Conservation (phyloP, 78 protist genomes). For the Anaeramoeba ignava region DNA sequence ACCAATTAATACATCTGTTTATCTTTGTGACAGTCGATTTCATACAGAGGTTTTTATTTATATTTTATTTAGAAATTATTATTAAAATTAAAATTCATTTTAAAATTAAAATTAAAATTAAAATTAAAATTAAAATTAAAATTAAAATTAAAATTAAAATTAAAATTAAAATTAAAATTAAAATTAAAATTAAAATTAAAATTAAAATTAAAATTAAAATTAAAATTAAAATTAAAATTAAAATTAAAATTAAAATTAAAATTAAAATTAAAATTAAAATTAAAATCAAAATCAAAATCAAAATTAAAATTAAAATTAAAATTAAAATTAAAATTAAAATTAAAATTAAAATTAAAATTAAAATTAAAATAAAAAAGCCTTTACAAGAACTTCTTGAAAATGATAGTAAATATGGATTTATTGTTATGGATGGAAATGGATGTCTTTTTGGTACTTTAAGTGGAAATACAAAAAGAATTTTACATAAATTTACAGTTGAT, state of each 20-base stretch:
- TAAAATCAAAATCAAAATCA: too few species aligned
- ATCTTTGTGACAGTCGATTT: conserved; percentile 97
- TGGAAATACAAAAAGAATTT: conserved; percentile 84
- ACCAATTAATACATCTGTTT: conserved; percentile 92
- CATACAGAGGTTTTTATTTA: conserved; percentile 60
- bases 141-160: too few species aligned
- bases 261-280: too few species aligned
- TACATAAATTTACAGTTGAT: conserved; percentile 93
- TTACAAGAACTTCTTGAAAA: conserved; percentile 74
- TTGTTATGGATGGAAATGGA: conserved; percentile 95
- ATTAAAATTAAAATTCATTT: too few species aligned
- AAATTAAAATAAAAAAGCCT: conserved; percentile 28
- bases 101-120: conserved; percentile 2
- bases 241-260: too few species aligned
- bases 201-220: too few species aligned
- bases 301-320: background rate
- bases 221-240: too few species aligned
- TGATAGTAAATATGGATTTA: conserved; percentile 93
- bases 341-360: background rate
- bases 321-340: background rate
- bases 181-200: too few species aligned
- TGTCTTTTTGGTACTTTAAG: conserved; percentile 81
- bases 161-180: too few species aligned
- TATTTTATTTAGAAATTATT: background rate
- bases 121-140: too few species aligned